Conservation (phyloP, 2,329 filamentous ascomycete species). For the Diaporthe batatas region DNA sequence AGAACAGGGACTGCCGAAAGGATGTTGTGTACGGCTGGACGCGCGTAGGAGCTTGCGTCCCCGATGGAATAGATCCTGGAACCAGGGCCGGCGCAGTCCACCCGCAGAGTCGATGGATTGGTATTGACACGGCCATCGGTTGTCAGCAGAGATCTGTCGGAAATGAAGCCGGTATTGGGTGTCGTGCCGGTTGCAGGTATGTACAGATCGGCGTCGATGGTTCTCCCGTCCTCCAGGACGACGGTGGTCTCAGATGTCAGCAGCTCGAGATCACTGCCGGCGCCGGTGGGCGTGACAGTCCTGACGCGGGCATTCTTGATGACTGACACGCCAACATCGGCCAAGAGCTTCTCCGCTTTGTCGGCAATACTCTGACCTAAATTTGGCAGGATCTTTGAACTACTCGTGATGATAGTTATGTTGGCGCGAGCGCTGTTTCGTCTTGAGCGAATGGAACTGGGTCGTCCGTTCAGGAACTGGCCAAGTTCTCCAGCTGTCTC, state of each 20-base stretch:
- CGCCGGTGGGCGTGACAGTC: conserved; percentile 48
- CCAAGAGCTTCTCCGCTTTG: conserved; percentile 57
- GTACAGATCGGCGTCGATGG: conserved; percentile 60
- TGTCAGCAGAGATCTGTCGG: conserved; percentile 37
- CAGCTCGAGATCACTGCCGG: conserved; percentile 48
- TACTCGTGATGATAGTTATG: conserved; percentile 60
- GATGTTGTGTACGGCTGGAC: conserved; percentile 59
- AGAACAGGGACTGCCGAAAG: conserved; percentile 58
- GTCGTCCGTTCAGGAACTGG: conserved; percentile 62
- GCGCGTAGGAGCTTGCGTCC: conserved; percentile 56
- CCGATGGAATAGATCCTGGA: conserved; percentile 61
- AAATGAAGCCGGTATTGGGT: conserved; percentile 43
- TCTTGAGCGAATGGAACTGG: conserved; percentile 54
- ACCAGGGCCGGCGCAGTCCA: conserved; percentile 47
- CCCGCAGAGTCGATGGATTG: conserved; percentile 52
- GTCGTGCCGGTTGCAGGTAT: conserved; percentile 59
- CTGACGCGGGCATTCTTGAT: conserved; percentile 57
- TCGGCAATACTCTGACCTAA: conserved; percentile 55
- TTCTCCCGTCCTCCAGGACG: conserved; percentile 55
- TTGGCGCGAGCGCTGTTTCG: conserved; percentile 52
- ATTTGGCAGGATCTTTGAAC: conserved; percentile 55
- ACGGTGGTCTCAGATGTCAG: conserved; percentile 50
- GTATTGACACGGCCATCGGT: conserved; percentile 55
- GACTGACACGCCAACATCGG: conserved; percentile 61
- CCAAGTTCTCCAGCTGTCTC: conserved; percentile 65